Conservation (phyloP, 2,329 filamentous ascomycete species). For the Penicillium janthinellum region DNA sequence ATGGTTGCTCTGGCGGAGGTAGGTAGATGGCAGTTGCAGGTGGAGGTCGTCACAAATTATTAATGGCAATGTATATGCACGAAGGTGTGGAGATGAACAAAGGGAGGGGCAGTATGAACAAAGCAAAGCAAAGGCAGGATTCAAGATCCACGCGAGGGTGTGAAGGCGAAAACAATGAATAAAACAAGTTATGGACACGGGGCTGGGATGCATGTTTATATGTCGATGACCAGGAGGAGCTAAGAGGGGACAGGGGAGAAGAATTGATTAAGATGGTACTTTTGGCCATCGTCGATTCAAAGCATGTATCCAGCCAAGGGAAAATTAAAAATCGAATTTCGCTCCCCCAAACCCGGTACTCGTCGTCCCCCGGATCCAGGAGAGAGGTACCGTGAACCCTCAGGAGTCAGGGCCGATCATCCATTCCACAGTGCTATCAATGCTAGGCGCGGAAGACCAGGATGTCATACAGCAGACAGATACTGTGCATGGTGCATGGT, state of each 20-base stretch:
- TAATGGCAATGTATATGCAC: slow-evolving; percentile 24
- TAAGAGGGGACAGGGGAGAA: slow-evolving; percentile 1
- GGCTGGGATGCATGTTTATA: slow-evolving; percentile 40
- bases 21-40: not conserved
- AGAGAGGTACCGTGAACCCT: slow-evolving; percentile 29
- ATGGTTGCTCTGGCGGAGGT: not conserved
- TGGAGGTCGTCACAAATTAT: slow-evolving; percentile 8
- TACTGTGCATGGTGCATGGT: slow-evolving; percentile 19
- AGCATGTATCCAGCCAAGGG: slow-evolving; percentile 10
- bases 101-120: slow-evolving; percentile 14
- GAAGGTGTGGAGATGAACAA: slow-evolving; percentile 19
- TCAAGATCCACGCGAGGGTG: slow-evolving; percentile 24
- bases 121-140: slow-evolving; percentile 18
- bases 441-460: slow-evolving; percentile 18
- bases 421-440: slow-evolving; percentile 10
- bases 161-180: slow-evolving; percentile 28
- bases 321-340: not conserved
- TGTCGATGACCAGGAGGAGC: slow-evolving; percentile 29
- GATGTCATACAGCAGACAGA: slow-evolving; percentile 32
- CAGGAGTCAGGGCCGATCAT: slow-evolving; percentile 23
- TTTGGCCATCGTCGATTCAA: slow-evolving; percentile 9
- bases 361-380: slow-evolving; percentile 23
- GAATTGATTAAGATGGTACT: slow-evolving; percentile 11
- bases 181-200: slow-evolving; percentile 28
- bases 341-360: slow-evolving; percentile 5